A percentile compares a stretch with the other conserved stretches of the same genome.
Evolutionary conservation across 2,329 filamentous ascomycete genomes (phyloP).

Genomic region (Sclerotinia trifoliorum): DNA sequence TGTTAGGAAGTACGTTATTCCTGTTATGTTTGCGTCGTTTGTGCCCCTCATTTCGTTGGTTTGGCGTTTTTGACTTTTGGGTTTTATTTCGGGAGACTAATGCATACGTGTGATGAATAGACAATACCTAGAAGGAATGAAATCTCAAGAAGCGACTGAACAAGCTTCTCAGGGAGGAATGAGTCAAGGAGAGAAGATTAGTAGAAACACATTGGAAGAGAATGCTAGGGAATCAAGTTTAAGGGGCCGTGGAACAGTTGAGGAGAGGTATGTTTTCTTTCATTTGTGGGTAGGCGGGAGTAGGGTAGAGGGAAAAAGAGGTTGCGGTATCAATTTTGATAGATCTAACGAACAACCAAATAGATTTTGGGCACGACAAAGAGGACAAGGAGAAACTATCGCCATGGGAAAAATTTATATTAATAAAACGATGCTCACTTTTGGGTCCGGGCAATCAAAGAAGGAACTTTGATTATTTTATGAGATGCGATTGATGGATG

Average conservation of each 20-base stretch:
- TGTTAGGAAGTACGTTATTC: slow-evolving; percentile 67
- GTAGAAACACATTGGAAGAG: slow-evolving; percentile 62
- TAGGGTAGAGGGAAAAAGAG: too few species aligned
- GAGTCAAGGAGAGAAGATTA: slow-evolving; percentile 61
- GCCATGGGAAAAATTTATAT: slow-evolving; percentile 56
- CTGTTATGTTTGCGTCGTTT: slow-evolving; percentile 5
- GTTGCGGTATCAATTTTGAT: background rate
- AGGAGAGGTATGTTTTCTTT: slow-evolving; percentile 48
- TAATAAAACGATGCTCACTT: slow-evolving; percentile 41
- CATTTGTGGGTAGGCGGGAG: too few species aligned
- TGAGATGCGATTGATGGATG: background rate
- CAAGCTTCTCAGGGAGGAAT: slow-evolving; percentile 49
- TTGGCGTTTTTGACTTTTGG: too few species aligned
- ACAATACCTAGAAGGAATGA: slow-evolving; percentile 62
- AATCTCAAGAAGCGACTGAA: slow-evolving; percentile 57
- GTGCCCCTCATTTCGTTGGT: background rate
- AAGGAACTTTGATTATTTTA: slow-evolving; percentile 25
- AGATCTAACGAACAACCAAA: background rate
- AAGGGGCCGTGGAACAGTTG: slow-evolving; percentile 50
- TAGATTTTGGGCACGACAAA: slow-evolving; percentile 58
- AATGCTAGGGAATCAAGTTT: slow-evolving; percentile 54
- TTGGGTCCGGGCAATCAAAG: slow-evolving; percentile 20
- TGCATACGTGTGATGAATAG: slow-evolving; percentile 23
- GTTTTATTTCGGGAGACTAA: background rate
- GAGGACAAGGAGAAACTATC: slow-evolving; percentile 57